phyloP scores from a whole-genome alignment of 78 protist genomes.

The Pigoraptor vietnamica region DNA sequence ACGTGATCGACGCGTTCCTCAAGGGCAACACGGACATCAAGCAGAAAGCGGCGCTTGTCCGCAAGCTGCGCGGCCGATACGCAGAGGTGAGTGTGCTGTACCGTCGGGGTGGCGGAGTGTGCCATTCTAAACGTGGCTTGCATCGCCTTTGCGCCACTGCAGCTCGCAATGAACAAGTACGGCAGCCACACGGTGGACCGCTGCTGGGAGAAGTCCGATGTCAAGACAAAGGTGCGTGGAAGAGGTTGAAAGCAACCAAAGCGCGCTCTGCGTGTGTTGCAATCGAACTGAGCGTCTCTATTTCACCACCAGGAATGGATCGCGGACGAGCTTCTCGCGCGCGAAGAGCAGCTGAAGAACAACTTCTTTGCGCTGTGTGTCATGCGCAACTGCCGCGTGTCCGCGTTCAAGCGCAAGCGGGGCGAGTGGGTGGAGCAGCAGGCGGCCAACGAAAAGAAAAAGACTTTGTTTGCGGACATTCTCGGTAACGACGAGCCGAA shows the following conservation, averaged over 20 bases:
- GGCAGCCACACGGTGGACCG: conserved; percentile 3
- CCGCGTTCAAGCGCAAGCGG: conserved; percentile 2
- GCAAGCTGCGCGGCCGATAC: no score
- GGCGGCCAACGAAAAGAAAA: conserved; percentile 16
- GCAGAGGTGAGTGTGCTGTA: no score
- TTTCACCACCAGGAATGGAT: background rate
- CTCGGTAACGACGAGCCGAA: background rate
- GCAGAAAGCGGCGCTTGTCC: no score
- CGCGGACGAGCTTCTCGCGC: background rate
- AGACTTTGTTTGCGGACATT: conserved; percentile 17
- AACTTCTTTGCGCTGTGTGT: background rate
- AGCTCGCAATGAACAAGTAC: conserved; percentile 15
- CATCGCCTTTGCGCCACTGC: background rate
- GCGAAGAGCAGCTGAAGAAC: background rate
- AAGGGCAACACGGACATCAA: no score
- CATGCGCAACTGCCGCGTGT: conserved; percentile 4
- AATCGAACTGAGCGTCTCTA: background rate
- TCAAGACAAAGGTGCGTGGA: background rate
- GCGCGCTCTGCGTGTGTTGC: background rate
- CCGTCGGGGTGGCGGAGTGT: no score
- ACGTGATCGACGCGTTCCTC: no score
- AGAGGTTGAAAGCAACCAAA: background rate
- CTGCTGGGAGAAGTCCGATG: conserved; percentile 3
- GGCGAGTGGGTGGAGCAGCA: background rate
- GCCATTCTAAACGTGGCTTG: no score